Evolutionary conservation across 306 rosid species (phyloP).

Genomic region (Citrullus amarus): DNA sequence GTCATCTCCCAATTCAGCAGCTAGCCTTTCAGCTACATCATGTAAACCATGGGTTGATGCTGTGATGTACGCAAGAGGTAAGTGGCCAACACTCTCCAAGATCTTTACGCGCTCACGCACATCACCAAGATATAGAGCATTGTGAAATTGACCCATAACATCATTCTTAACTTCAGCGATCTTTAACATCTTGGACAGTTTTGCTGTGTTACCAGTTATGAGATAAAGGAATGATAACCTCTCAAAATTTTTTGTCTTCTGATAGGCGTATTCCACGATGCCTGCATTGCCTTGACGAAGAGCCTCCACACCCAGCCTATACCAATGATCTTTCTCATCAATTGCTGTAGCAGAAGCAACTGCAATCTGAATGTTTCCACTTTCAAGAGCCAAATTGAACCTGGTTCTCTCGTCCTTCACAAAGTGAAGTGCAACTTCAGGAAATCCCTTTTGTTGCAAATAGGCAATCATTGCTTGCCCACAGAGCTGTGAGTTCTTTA

Average conservation of each 20-base stretch:
- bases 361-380: conserved; percentile 88
- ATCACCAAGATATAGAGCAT: conserved; percentile 76
- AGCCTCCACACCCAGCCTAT: conserved; percentile 80
- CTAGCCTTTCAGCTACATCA: conserved; percentile 71
- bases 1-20: conserved; percentile 65
- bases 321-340: conserved; percentile 94
- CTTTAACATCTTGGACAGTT: conserved; percentile 89
- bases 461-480: conserved; percentile 93
- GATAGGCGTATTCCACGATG: conserved; percentile 85
- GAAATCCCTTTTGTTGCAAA: conserved; percentile 90
- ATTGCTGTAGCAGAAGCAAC: conserved; percentile 88
- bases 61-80: conserved; percentile 75
- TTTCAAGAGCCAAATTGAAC: conserved; percentile 82
- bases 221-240: conserved; percentile 85
- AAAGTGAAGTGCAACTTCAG: conserved; percentile 92
- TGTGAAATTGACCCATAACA: conserved; percentile 96
- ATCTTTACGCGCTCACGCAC: conserved; percentile 68
- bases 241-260: conserved; percentile 86
- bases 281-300: conserved; percentile 94
- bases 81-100: conserved; percentile 80
- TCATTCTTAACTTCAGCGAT: conserved; percentile 91
- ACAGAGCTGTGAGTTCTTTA: conserved; percentile 80
- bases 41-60: conserved; percentile 68
- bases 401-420: conserved; percentile 85
- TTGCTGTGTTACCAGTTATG: conserved; percentile 64